Conservation (phyloP, 352 stramenopile species). For the Globisporangium viniferum region DNA sequence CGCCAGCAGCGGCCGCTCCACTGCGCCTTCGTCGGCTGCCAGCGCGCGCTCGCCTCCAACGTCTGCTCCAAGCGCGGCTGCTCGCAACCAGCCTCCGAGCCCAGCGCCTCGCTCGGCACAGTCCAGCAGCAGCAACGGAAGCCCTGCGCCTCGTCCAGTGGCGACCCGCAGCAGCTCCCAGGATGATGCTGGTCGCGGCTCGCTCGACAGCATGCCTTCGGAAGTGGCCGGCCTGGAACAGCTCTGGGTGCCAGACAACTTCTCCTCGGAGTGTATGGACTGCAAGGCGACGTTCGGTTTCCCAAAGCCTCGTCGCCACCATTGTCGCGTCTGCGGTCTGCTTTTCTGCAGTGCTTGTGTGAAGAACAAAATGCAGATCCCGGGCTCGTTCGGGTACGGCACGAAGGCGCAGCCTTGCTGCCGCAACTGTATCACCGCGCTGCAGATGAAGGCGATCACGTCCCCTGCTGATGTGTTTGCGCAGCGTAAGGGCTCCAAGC, state of each 20-base stretch:
- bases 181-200: conserved; percentile 33
- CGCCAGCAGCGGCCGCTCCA: background rate
- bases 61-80: conserved; percentile 19
- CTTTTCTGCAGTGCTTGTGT: conserved; percentile 81
- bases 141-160: background rate
- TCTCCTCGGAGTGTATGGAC: conserved; percentile 86
- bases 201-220: conserved; percentile 44
- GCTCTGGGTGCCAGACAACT: conserved; percentile 87
- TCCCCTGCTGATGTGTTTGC: conserved; percentile 84
- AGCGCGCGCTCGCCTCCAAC: conserved; percentile 26
- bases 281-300: conserved; percentile 82
- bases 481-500: conserved; percentile 59
- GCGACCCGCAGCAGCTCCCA: conserved; percentile 21
- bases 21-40: conserved; percentile 20
- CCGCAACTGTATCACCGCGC: conserved; percentile 73
- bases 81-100: conserved; percentile 2
- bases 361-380: conserved; percentile 82
- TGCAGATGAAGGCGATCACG: conserved; percentile 86
- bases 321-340: conserved; percentile 82
- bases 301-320: conserved; percentile 75
- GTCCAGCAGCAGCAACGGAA: conserved; percentile 8
- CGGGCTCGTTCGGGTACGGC: conserved; percentile 77
- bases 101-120: conserved; percentile 17
- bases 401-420: conserved; percentile 74
- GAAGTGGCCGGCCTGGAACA: conserved; percentile 77